phyloP scores from a whole-genome alignment of 352 stramenopile species.

The Phytophthora rubi region DNA sequence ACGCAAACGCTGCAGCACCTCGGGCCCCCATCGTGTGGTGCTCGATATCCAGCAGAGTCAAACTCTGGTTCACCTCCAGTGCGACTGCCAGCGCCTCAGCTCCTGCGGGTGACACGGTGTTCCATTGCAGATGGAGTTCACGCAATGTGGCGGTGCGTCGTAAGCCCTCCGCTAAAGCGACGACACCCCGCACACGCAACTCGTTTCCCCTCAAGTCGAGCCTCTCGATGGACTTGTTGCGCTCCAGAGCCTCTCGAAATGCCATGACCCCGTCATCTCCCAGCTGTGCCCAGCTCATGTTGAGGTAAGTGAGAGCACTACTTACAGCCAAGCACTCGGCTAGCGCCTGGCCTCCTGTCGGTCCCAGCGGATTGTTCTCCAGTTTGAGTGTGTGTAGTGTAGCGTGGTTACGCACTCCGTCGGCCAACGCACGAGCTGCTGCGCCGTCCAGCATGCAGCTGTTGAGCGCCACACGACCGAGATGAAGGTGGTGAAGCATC shows the following conservation, averaged over 20 bases:
- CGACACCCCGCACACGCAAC: constrained; percentile 53
- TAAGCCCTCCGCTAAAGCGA: constrained; percentile 62
- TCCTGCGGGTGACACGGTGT: constrained; percentile 58
- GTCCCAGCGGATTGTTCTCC: constrained; percentile 69
- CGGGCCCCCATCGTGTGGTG: constrained; percentile 70
- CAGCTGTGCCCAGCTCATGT: constrained; percentile 82
- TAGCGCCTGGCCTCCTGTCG: constrained; percentile 58
- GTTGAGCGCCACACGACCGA: constrained; percentile 65
- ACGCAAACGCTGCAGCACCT: constrained; percentile 63
- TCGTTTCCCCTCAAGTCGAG: constrained; percentile 80
- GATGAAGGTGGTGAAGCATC: constrained; percentile 72
- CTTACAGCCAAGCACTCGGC: constrained; percentile 69
- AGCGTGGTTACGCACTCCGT: constrained; percentile 70
- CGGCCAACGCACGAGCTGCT: constrained; percentile 60
- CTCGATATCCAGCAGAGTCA: constrained; percentile 74
- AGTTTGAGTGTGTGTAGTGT: constrained; percentile 66
- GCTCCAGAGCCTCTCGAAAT: constrained; percentile 51
- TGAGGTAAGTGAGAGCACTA: constrained; percentile 62
- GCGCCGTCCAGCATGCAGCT: constrained; percentile 61
- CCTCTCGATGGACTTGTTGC: constrained; percentile 53
- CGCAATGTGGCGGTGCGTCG: constrained; percentile 58
- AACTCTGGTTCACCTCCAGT: constrained; percentile 60
- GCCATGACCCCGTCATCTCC: constrained; percentile 60
- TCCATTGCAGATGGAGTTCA: constrained; percentile 81
- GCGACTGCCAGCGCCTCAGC: constrained; percentile 64